Conservation (phyloP, 768 basidiomycete species). For the Kwoniella sp. region DNA sequence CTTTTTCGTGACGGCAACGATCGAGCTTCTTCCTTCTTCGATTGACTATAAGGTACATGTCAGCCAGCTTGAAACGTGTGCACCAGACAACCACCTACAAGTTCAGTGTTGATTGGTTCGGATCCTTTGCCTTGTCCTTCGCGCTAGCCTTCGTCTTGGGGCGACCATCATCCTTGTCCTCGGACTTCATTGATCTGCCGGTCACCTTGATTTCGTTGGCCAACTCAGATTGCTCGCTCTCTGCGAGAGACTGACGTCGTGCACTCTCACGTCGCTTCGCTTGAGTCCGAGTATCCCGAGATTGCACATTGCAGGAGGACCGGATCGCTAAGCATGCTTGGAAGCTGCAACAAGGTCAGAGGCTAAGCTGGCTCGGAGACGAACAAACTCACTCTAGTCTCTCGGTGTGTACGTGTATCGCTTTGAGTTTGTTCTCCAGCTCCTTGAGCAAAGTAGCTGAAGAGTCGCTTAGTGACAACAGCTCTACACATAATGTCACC, state of each 20-base stretch:
- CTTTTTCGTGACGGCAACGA: neutral
- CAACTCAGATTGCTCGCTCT: neutral
- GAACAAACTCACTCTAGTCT: neutral
- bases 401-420: no score
- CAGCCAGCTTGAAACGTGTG: neutral
- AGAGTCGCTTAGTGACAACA: neutral
- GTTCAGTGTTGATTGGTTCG: constrained; percentile 19
- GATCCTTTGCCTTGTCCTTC: constrained; percentile 16
- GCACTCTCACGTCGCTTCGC: neutral
- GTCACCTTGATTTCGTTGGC: neutral
- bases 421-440: no score
- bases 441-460: neutral
- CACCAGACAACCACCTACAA: constrained; percentile 18
- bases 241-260: neutral
- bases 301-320: constrained; percentile 8
- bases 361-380: no score
- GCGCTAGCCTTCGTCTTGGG: neutral
- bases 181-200: neutral
- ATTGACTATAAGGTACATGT: neutral
- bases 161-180: neutral
- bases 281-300: constrained; percentile 7
- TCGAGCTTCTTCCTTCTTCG: neutral
- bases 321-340: neutral
- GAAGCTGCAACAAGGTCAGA: neutral
- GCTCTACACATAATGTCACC: neutral